Evolutionary conservation across 129 eudicot genomes (phyloP).

Genomic region (Centrapalus pauciflorus): DNA sequence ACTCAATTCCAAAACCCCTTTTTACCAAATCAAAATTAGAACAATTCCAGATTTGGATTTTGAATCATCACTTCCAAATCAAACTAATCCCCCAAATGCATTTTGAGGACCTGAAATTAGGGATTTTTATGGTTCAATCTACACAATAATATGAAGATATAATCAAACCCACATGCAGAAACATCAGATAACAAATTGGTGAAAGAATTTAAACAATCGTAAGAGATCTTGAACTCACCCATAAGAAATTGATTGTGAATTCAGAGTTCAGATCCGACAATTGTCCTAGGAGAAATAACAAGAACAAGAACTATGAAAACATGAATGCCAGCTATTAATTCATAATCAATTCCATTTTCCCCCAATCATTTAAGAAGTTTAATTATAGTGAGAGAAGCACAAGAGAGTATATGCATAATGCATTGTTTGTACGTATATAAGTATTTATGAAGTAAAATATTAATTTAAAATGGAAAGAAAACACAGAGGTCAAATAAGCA

Average conservation of each 20-base stretch:
- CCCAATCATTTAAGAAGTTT: slow-evolving; percentile 14
- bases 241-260: slow-evolving; percentile 14
- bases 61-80: slow-evolving; percentile 5
- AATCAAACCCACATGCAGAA: slow-evolving; percentile 17
- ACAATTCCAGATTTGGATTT: slow-evolving; percentile 17
- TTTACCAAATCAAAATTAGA: slow-evolving; percentile 13
- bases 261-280: slow-evolving; percentile 37
- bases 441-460: not conserved
- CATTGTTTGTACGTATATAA: slow-evolving; percentile 1
- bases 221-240: slow-evolving; percentile 26
- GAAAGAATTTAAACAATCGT: not conserved
- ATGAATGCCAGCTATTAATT: slow-evolving; percentile 21
- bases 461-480: not conserved
- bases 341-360: slow-evolving; percentile 20
- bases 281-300: slow-evolving; percentile 19
- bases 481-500: slow-evolving; percentile 26
- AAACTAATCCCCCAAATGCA: slow-evolving; percentile 11
- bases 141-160: slow-evolving; percentile 10
- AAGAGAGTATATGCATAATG: slow-evolving; percentile 10
- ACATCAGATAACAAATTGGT: not conserved
- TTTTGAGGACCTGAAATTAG: not conserved
- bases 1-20: slow-evolving; percentile 9
- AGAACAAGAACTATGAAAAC: slow-evolving; percentile 5
- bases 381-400: slow-evolving; percentile 8
- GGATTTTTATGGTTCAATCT: slow-evolving; percentile 14